phyloP scores from a whole-genome alignment of 1,139 yeast genomes.

The Kodamaea sp. region DNA sequence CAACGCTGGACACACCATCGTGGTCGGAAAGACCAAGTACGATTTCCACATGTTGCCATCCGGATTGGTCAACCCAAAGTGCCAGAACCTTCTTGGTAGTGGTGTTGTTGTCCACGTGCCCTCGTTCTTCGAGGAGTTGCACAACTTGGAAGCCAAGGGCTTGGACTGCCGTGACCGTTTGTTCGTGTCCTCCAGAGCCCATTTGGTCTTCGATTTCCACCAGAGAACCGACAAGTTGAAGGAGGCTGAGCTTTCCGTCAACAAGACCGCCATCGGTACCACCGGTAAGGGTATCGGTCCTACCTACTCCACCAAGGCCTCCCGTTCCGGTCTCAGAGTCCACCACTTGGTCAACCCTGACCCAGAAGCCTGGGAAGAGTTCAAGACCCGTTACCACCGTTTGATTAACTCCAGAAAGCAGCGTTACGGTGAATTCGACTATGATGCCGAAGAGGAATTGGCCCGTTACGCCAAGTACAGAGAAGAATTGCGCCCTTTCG shows the following conservation, averaged over 20 bases:
- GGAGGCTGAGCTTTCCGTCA: conserved; percentile 82
- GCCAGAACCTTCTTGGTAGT: conserved; percentile 86
- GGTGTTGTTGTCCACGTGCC: conserved; percentile 98
- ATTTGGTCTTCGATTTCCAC: conserved; percentile 95
- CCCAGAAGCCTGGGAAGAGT: conserved; percentile 92
- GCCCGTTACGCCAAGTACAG: conserved; percentile 73
- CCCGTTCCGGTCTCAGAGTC: conserved; percentile 94
- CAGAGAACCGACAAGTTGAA: conserved; percentile 94
- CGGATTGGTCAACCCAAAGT: conserved; percentile 90
- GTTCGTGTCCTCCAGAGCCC: conserved; percentile 91
- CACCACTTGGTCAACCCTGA: conserved; percentile 92
- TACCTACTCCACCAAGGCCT: conserved; percentile 93
- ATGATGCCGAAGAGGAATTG: conserved; percentile 80
- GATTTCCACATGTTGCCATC: conserved; percentile 99
- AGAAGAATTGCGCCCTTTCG: conserved; percentile 80
- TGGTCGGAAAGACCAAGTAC: conserved; percentile 81
- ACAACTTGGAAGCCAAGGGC: conserved; percentile 77
- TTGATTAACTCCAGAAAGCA: conserved; percentile 76
- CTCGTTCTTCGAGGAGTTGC: conserved; percentile 85
- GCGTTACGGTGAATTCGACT: conserved; percentile 92
- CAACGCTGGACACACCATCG: conserved; percentile 98
- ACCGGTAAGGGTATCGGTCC: conserved; percentile 99
- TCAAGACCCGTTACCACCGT: conserved; percentile 75
- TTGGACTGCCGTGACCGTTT: conserved; percentile 77
- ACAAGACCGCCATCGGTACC: conserved; percentile 93